Evolutionary conservation across 2,329 filamentous ascomycete species (phyloP), one percentile per base, ranked within the genome.

Genomic region (Coniochaeta sp.): DNA sequence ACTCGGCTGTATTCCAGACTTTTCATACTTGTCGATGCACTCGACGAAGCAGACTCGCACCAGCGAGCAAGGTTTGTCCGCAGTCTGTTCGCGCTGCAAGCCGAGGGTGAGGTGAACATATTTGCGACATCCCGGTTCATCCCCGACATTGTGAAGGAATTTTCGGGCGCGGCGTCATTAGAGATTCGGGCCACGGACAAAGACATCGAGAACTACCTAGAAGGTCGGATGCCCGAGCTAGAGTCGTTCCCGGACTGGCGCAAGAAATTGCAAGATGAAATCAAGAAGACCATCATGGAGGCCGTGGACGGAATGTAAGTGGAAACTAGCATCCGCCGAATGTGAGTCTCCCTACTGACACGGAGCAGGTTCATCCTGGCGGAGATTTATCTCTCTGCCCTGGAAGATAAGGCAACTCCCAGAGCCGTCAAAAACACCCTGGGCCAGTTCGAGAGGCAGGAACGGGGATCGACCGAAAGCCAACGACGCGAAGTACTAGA

Each of bases 111-210:
- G 12, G 45, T 52, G 8, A 62, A 51, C 31, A 4, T 55, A 57
- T 69, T 69, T 52, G 61, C 68, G 3, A 64, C 70, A 1, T 70
- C 68, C 13, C 58, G 65, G 18, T 62, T 68, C 13, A 53, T 67
- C 6, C 62, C 65, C 4, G 65, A 65, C 1, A 58, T 72, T 5
- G 47, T 48, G 3, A 56, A 57, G 4, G 61, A 64, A 40, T 62
- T 50, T 48, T 61, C 26, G 2, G 8, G 20, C 16, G 45, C 16
- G 26, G 5, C 6, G 26, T 31, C 27, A n/a, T 6, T 57, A 7
- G 58, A 60, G 14, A 53, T 59, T 24, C 22, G 32, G 6, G 58
- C 57, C 2, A 35, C 12, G 16, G 10, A 46, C 0, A 42, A 53
- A 6, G 56, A 60, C 26, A 27, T 59, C 9, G 7, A 27, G 13